A percentile compares a stretch with the other conserved stretches of the same genome.
These are phyloP conservation scores for Aureobasidium uvarum DNA, from an alignment of 2,329 filamentous ascomycete genomes.

Conservation along the genomic window DNA sequence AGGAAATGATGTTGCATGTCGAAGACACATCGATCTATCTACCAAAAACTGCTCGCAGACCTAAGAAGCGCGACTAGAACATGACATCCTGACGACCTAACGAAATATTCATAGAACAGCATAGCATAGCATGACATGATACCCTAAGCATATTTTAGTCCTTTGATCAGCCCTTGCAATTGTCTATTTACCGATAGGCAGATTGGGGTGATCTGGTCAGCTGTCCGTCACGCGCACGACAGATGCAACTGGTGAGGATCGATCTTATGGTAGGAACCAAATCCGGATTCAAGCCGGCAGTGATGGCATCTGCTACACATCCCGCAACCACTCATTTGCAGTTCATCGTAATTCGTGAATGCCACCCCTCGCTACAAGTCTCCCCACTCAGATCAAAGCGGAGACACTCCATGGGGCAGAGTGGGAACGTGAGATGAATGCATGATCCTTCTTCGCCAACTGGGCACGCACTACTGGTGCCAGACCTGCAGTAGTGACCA, in stretches of 20 bases:
- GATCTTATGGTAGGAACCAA: neutral
- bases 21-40: neutral
- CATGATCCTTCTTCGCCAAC: neutral
- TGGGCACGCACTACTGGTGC: neutral
- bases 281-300: neutral
- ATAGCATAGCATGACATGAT: conserved; percentile 20
- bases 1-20: conserved; percentile 1
- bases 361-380: neutral
- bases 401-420: conserved; percentile 6
- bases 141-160: conserved; percentile 11
- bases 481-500: conserved; percentile 4
- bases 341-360: neutral
- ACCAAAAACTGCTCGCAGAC: neutral
- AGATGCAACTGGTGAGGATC: neutral
- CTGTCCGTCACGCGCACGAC: neutral
- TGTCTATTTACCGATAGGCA: neutral
- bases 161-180: neutral
- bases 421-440: neutral
- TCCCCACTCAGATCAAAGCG: neutral
- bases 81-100: neutral
- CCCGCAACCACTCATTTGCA: neutral
- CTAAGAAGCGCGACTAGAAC: neutral
- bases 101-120: neutral
- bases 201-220: neutral
- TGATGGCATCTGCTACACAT: neutral